Conservation (phyloP, 345 rosid species). For the Trapa bicornis region DNA sequence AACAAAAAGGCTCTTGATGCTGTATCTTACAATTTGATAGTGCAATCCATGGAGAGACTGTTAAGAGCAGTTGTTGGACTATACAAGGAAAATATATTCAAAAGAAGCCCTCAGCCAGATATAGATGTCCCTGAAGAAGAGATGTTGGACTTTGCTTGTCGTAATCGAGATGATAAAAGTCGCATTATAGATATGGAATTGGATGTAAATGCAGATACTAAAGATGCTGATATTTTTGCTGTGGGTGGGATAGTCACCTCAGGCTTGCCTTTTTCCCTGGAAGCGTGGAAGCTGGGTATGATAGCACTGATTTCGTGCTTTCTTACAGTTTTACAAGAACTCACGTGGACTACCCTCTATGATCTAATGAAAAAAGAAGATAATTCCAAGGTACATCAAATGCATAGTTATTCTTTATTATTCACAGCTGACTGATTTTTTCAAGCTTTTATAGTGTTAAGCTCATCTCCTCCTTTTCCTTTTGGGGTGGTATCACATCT, state of each 20-base stretch:
- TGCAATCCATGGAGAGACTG: slow-evolving; percentile 50
- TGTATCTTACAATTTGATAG: slow-evolving; percentile 24
- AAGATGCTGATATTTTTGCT: slow-evolving; percentile 37
- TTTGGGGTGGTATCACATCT: too few relatives aligned
- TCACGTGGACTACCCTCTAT: slow-evolving; percentile 59
- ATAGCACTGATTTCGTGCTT: slow-evolving; percentile 61
- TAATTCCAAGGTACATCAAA: slow-evolving; percentile 47
- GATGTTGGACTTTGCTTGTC: slow-evolving; percentile 23
- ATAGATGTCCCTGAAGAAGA: slow-evolving; percentile 21
- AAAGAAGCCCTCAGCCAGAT: slow-evolving; percentile 29
- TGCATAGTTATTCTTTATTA: background rate
- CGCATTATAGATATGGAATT: slow-evolving; percentile 76
- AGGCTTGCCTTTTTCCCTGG: slow-evolving; percentile 31
- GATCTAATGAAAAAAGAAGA: slow-evolving; percentile 49
- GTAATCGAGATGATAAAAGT: slow-evolving; percentile 15
- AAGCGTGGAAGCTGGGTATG: slow-evolving; percentile 73
- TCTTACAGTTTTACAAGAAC: slow-evolving; percentile 33
- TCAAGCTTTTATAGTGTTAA: background rate
- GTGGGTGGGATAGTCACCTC: slow-evolving; percentile 35
- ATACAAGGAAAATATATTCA: slow-evolving; percentile 38
- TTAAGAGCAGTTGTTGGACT: slow-evolving; percentile 40
- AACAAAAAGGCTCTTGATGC: slow-evolving; percentile 25
- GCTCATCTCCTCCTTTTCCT: too few relatives aligned
- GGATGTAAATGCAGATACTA: slow-evolving; percentile 47
- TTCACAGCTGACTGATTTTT: background rate